These are phyloP conservation scores for Lyophyllum shimeji DNA, from an alignment of 768 basidiomycete genomes.

Conservation along the genomic window DNA sequence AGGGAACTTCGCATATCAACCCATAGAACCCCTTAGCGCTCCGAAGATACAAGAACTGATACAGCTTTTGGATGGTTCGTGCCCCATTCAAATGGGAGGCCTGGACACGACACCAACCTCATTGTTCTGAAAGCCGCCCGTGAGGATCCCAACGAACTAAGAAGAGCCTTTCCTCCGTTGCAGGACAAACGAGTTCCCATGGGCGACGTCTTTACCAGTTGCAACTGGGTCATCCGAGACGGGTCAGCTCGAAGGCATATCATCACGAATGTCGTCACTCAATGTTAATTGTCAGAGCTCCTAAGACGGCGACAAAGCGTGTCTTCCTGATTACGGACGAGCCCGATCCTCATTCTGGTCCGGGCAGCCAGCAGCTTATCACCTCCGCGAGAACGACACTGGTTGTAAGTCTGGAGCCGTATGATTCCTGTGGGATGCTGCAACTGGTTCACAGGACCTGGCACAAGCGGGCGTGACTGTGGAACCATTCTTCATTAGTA, in stretches of 20 bases:
- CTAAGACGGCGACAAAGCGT: constrained; percentile 88
- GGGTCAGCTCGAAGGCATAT: constrained; percentile 49
- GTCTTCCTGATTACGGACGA: constrained; percentile 93
- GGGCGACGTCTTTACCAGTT: constrained; percentile 88
- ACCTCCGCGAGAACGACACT: constrained; percentile 74
- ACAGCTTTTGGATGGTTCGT: constrained; percentile 72
- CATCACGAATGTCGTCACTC: neutral
- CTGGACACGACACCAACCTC: neutral
- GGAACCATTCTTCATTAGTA: constrained; percentile 89
- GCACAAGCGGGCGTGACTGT: constrained; percentile 75
- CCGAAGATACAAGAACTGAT: constrained; percentile 79
- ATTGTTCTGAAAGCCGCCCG: constrained; percentile 51
- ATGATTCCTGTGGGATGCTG: neutral
- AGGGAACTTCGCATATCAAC: constrained; percentile 71
- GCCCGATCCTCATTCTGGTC: constrained; percentile 68
- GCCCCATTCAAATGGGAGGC: neutral
- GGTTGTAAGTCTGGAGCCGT: constrained; percentile 38
- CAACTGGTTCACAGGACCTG: constrained; percentile 60
- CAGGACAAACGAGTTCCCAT: constrained; percentile 65
- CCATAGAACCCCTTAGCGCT: constrained; percentile 75
- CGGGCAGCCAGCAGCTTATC: constrained; percentile 55
- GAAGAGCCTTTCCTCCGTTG: constrained; percentile 63
- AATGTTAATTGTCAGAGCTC: constrained; percentile 48
- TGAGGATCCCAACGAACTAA: constrained; percentile 58
- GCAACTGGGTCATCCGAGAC: constrained; percentile 87